Base-by-base conservation (phyloP, 2,329 filamentous ascomycete genomes). In the Knufia fluminis region DNA sequence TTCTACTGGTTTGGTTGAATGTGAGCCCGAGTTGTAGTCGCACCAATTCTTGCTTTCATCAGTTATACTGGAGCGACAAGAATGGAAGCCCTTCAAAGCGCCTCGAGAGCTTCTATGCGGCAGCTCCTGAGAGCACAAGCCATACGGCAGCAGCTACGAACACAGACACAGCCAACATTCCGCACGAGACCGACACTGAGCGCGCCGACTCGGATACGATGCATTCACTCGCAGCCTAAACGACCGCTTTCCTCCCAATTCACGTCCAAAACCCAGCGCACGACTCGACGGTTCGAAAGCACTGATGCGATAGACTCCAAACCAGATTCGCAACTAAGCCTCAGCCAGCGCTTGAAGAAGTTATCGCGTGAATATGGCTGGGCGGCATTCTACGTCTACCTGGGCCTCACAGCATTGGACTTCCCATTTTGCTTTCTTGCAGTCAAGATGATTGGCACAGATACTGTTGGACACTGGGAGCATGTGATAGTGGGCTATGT, bases 391-490 rank as follows among this genome's bases (percentile, higher is more conserved):
- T 91, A 89, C n/a, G 86, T 98, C 12, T 98, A 98, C 67, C 68
- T 96, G 9, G 75, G 74, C 1, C 70, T 98, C 48, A 90, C 86
- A 36, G 84, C 86, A 32, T 70, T 95, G 46, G 92, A 98, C 68
- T 94, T 97, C 57, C 92, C 92, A 0, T 86, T 97, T 64, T 97
- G 91, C 70, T 98, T 95, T 70, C 69, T 94, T 48, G 80, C 92
- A 8, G 92, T 98, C 41, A 79, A 83, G 50, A 71, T 82, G 46
- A 76, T 95, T 1, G 92, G 92, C 14, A 86, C 86, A 0, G 92
- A 98, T 22, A 79, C 78, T 49, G 92, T 98, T 61, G 90, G 88
- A 4, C 63, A 70, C 48, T 71, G 67, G 54, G 71, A 74, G 54
- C 67, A 71, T 59, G 65, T 69, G 2, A 55, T 69, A 26, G 51